phyloP scores from a whole-genome alignment of 2,329 filamentous ascomycete genomes.

The Neoascochyta sp. region DNA sequence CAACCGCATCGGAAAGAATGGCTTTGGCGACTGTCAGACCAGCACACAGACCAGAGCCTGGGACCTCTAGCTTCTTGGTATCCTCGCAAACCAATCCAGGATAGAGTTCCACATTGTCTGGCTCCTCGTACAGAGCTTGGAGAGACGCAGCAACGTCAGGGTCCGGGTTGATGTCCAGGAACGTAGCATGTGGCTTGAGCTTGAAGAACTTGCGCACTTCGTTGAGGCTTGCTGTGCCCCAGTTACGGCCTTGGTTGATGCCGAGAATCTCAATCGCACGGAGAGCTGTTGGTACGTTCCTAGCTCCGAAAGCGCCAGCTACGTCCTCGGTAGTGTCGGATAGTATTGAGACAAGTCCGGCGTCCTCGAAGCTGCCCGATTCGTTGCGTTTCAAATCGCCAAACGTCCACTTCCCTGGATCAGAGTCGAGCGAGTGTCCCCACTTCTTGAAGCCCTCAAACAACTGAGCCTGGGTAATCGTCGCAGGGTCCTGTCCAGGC shows the following conservation, averaged over 20 bases:
- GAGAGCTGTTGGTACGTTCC: constrained; percentile 41
- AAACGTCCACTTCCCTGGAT: constrained; percentile 65
- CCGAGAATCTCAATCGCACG: constrained; percentile 64
- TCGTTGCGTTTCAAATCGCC: constrained; percentile 57
- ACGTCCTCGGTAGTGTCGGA: constrained; percentile 63
- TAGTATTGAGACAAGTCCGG: constrained; percentile 70
- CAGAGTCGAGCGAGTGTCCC: no score
- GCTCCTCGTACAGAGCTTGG: constrained; percentile 51
- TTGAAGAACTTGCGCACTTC: constrained; percentile 77
- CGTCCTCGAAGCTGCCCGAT: constrained; percentile 68
- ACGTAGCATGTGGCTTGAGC: constrained; percentile 66
- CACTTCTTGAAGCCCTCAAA: constrained; percentile 44
- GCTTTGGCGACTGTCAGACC: constrained; percentile 71
- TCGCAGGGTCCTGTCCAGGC: neutral
- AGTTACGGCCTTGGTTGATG: constrained; percentile 67
- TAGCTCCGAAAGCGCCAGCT: constrained; percentile 51
- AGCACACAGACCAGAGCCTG: constrained; percentile 67
- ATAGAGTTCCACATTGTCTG: constrained; percentile 58
- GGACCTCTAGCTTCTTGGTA: constrained; percentile 60
- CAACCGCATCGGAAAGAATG: constrained; percentile 69
- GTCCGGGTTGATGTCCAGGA: constrained; percentile 70
- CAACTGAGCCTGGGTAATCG: constrained; percentile 23
- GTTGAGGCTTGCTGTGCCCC: constrained; percentile 71
- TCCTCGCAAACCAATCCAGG: constrained; percentile 70
- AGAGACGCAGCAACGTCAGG: constrained; percentile 41